Evolutionary conservation across 2,329 filamentous ascomycete species (phyloP), one percentile per base, ranked within the genome.

Genomic region (Exophiala calicioides): DNA sequence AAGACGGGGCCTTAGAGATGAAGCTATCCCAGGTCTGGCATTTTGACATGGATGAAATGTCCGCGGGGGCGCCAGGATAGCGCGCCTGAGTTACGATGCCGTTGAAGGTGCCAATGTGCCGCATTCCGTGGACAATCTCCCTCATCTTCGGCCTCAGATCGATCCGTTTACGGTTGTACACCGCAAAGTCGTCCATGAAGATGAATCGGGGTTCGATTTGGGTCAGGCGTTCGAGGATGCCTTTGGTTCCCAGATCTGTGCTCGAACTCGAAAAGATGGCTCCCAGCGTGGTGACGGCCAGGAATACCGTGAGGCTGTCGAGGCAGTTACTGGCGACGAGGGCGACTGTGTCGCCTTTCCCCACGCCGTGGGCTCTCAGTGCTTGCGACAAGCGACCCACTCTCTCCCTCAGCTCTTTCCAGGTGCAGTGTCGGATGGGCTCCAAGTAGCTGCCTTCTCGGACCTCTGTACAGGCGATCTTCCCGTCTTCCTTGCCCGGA

Each of bases 231-330:
- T 93, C 86, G 57, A 94, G 59, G 13, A 94, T 78, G 0, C 88
- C 88, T 53, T 84, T 82, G 10, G 84, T 81, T 0, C 88, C 88
- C 84, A 93, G 93, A 65, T 94, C 88, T 0, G 88, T 91, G 5
- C 83, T 87, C 41, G 80, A 84, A 36, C 80, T 86, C 55, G 81
- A 86, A 62, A 93, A 93, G 1, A 94, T 64, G 0, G 76, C 88
- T 0, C 89, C 89, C 1, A 93, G 60, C 65, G 84, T 82, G 1
- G 78, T 79, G 0, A 81, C 77, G 0, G 86, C 88, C 48, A 88
- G 70, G 60, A 87, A 85, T 1, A 89, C 79, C 2, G 82, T 71
- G 45, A 90, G 68, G 0, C 87, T 90, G 63, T 90, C 84, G 26
- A 88, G 73, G 29, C 82, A 84, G 56, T 91, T 90, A 18, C 82